Conservation (phyloP, 2,329 filamentous ascomycete species). For the Phaeosphaeria sp. region DNA sequence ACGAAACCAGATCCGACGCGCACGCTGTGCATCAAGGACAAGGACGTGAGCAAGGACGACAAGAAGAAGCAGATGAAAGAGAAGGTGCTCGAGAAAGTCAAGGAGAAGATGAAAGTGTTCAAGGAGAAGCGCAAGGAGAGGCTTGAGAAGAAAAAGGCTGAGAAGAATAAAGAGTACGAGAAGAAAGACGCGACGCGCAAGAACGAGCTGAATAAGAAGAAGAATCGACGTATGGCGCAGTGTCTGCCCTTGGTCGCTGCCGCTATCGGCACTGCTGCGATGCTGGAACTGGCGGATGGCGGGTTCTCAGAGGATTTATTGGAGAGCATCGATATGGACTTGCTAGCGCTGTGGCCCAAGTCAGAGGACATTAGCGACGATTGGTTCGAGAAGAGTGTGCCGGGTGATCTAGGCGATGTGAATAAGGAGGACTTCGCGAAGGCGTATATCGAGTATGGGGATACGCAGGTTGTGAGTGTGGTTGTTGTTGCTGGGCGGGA, state of each 20-base stretch:
- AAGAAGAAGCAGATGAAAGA: slow-evolving; percentile 10
- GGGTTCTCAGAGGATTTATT: slow-evolving; percentile 13
- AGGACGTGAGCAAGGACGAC: slow-evolving; percentile 10
- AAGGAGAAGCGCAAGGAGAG: slow-evolving; percentile 11
- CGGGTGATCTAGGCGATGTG: slow-evolving; percentile 9
- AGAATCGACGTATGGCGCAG: slow-evolving; percentile 8
- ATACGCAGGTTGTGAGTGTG: background rate
- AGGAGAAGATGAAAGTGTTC: slow-evolving; percentile 7
- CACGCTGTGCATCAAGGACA: slow-evolving; percentile 10
- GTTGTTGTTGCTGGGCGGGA: too few species aligned
- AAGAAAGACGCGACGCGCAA: slow-evolving; percentile 10
- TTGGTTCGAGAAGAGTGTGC: slow-evolving; percentile 7
- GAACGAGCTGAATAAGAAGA: slow-evolving; percentile 11
- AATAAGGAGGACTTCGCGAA: slow-evolving; percentile 10
- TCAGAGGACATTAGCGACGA: slow-evolving; percentile 10
- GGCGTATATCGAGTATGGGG: slow-evolving; percentile 7
- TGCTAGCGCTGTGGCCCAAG: slow-evolving; percentile 13
- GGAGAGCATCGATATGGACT: slow-evolving; percentile 11
- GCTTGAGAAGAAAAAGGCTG: slow-evolving; percentile 7
- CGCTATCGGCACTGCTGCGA: slow-evolving; percentile 12
- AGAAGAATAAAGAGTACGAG: slow-evolving; percentile 10
- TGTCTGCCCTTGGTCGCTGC: slow-evolving; percentile 11
- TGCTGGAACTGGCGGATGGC: slow-evolving; percentile 14
- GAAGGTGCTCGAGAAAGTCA: slow-evolving; percentile 9
- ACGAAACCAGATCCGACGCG: slow-evolving; percentile 11